Evolutionary conservation across 352 stramenopile genomes (phyloP), one percentile per base, ranked within the genome.

Genomic region (Poterioochromonas sp.): DNA sequence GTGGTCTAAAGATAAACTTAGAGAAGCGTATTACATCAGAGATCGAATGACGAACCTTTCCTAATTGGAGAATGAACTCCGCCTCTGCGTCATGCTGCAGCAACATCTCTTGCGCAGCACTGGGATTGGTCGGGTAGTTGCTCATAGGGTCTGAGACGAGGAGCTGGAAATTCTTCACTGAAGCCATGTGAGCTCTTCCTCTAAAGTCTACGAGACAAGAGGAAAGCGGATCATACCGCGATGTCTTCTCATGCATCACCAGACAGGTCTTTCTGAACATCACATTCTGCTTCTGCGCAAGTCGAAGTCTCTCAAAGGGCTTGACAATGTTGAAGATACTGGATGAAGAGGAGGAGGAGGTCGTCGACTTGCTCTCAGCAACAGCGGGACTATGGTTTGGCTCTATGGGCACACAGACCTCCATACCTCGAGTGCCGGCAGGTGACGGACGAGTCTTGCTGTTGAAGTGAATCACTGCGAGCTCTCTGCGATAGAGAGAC

Each of bases 111-210:
- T 64, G 53, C 8, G 3, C 12, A 34, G 18, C 18, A 64, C 3
- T 11, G 12, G 53, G 2, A 69, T 41, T 64, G 8, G 26, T 54
- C 26, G 12, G 8, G 5, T 8, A 22, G 29, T 62, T 62, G 51
- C n/a, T n/a, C n/a, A 62, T 2, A 32, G 68, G 68, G 43, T 78
- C 74, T 64, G 89, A 89, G 29, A 93, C 88, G 62, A 95, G 85
- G 26, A 96, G 83, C 80, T 96, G 91, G 80, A 95, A 95, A 80
- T 96, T 96, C 79, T 95, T 95, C 37, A 95, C 89, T 34, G 88
- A 94, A 20, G 91, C 88, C 79, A 89, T 91, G 26, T 87, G 93
- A 62, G 90, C 91, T 29, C 90, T 84, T 64, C 90, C 93, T 53
- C 88, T 90, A 78, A 94, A 96, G 81, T 95, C 91, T 74, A 95